phyloP scores from a whole-genome alignment of 2,329 filamentous ascomycete genomes.

The Exophiala phaeomuriformis region DNA sequence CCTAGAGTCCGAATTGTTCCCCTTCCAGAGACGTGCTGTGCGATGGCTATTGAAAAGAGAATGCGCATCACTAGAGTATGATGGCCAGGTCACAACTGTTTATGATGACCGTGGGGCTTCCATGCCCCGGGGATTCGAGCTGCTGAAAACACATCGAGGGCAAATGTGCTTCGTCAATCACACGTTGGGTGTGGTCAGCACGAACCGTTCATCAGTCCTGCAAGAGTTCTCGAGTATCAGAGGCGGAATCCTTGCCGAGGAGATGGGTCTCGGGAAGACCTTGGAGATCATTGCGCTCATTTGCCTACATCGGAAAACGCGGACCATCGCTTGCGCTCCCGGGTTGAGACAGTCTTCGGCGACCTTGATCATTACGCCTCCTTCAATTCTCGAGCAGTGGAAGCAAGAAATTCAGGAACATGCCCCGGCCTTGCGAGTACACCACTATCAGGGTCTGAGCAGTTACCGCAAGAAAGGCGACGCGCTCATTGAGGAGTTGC shows the following conservation, averaged over 20 bases:
- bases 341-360: constrained; percentile 41
- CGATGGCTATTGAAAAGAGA: constrained; percentile 43
- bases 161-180: constrained; percentile 37
- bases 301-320: constrained; percentile 34
- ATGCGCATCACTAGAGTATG: constrained; percentile 32
- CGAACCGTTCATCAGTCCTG: constrained; percentile 31
- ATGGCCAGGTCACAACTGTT: constrained; percentile 30
- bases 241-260: constrained; percentile 45
- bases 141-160: constrained; percentile 35
- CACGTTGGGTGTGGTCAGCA: constrained; percentile 36
- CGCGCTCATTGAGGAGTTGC: constrained; percentile 42
- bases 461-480: constrained; percentile 30
- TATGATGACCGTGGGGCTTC: constrained; percentile 1
- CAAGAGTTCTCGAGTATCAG: constrained; percentile 30
- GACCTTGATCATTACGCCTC: constrained; percentile 57
- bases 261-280: constrained; percentile 47
- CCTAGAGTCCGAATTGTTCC: constrained; percentile 38
- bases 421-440: constrained; percentile 50
- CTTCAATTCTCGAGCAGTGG: constrained; percentile 58
- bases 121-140: constrained; percentile 36
- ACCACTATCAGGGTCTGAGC: constrained; percentile 51
- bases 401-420: constrained; percentile 52
- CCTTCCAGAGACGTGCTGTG: constrained; percentile 43
- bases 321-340: constrained; percentile 14
- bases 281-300: constrained; percentile 44